phyloP scores from a whole-genome alignment of 2,329 filamentous ascomycete species.

The Venturia effusa region DNA sequence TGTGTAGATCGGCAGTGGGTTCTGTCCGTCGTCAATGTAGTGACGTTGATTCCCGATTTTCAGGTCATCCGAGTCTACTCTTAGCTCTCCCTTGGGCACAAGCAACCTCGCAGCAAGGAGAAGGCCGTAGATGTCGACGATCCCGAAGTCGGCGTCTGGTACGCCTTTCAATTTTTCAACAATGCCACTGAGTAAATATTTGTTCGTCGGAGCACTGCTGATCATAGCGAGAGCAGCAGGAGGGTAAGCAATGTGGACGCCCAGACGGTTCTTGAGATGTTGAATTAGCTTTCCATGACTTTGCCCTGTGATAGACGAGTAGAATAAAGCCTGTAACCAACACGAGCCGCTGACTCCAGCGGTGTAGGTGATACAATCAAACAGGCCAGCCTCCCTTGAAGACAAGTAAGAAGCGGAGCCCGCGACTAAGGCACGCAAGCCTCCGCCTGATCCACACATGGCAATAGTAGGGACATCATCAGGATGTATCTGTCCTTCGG shows the following conservation, averaged over 20 bases:
- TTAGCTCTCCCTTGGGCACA: slow-evolving; percentile 75
- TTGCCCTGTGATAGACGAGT: slow-evolving; percentile 64
- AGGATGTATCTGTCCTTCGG: slow-evolving; percentile 73
- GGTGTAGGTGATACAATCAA: slow-evolving; percentile 91
- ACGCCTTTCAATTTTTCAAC: slow-evolving; percentile 88
- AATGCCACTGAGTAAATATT: slow-evolving; percentile 74
- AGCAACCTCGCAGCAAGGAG: slow-evolving; percentile 74
- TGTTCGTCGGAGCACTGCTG: slow-evolving; percentile 85
- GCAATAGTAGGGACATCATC: slow-evolving; percentile 91
- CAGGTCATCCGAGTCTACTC: slow-evolving; percentile 65
- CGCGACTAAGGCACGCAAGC: slow-evolving; percentile 78
- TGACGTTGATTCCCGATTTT: slow-evolving; percentile 81
- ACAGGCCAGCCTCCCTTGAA: slow-evolving; percentile 73
- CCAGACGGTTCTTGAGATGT: slow-evolving; percentile 76
- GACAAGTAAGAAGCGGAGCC: slow-evolving; percentile 81
- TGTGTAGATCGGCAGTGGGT: slow-evolving; percentile 90
- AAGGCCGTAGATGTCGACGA: slow-evolving; percentile 89
- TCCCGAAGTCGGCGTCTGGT: slow-evolving; percentile 66
- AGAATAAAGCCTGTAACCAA: slow-evolving; percentile 84
- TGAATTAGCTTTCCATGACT: slow-evolving; percentile 62
- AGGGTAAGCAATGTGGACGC: slow-evolving; percentile 86
- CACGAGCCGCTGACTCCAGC: slow-evolving; percentile 93
- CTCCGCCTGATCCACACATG: slow-evolving; percentile 88
- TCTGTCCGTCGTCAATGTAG: slow-evolving; percentile 64
- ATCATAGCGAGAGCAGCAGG: slow-evolving; percentile 71